Percentiles rank a stretch among this genome's conserved stretches.
phyloP scores from a whole-genome alignment of 139 green algal genomes.

The Ettlia oleoabundans region DNA sequence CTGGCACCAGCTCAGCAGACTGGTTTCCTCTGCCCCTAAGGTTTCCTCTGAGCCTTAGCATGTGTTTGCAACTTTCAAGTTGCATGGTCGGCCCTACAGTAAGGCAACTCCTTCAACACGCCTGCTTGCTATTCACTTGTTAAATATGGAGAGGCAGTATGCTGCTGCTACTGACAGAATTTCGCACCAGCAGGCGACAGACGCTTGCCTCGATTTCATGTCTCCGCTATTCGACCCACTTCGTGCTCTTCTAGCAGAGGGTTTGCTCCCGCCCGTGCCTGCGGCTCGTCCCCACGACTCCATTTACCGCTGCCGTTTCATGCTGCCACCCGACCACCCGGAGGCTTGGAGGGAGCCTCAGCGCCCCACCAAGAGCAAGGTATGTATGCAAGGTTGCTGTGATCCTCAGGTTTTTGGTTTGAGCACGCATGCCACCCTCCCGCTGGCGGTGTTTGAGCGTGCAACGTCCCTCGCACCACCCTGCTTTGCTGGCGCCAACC shows the following conservation, averaged over 20 bases:
- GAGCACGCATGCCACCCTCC: too few species aligned
- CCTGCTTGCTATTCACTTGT: too few species aligned
- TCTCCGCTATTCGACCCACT: constrained; percentile 25
- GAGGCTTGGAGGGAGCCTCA: neutral
- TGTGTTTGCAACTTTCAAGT: too few species aligned
- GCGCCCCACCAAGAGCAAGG: neutral
- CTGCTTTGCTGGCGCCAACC: neutral
- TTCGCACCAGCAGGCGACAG: neutral
- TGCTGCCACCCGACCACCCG: constrained; percentile 61
- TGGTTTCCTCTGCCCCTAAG: too few species aligned
- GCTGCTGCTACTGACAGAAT: too few species aligned
- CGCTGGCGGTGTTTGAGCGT: too few species aligned
- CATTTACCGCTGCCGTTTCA: constrained; percentile 56
- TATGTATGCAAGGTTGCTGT: neutral
- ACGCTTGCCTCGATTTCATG: constrained; percentile 26
- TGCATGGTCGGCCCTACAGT: too few species aligned
- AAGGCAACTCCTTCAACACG: too few species aligned
- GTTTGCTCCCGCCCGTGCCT: constrained; percentile 60
- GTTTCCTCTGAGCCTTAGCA: too few species aligned
- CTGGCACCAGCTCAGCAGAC: too few species aligned
- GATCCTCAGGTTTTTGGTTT: neutral
- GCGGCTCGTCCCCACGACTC: constrained; percentile 64
- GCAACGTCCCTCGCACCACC: neutral
- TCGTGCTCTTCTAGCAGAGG: neutral
- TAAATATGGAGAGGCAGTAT: too few species aligned